Evolutionary conservation across 352 stramenopile genomes (phyloP).

Genomic region (Phytophthora europaea): DNA sequence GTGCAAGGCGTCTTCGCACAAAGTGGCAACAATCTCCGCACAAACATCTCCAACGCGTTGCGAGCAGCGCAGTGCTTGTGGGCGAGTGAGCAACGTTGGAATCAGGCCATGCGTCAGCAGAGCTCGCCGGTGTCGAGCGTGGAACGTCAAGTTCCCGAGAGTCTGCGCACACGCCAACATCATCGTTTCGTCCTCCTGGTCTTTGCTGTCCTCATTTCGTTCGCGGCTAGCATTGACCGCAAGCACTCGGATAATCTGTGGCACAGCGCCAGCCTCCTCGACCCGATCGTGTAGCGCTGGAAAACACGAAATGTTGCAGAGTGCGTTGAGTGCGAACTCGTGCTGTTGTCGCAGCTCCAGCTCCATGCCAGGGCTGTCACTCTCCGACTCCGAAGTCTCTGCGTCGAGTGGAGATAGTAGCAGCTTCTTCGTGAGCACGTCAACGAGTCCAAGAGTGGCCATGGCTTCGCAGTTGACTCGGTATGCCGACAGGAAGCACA

Average conservation of each 20-base stretch:
- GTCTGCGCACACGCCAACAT: slow-evolving; percentile 71
- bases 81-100: slow-evolving; percentile 48
- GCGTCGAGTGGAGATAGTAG: slow-evolving; percentile 29
- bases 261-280: slow-evolving; percentile 61
- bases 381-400: slow-evolving; percentile 4
- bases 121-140: slow-evolving; percentile 61
- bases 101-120: slow-evolving; percentile 72
- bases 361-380: slow-evolving; percentile 42
- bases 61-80: slow-evolving; percentile 49
- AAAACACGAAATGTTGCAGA: slow-evolving; percentile 82
- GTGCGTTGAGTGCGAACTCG: slow-evolving; percentile 76
- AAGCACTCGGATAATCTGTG: slow-evolving; percentile 66
- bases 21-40: slow-evolving; percentile 70
- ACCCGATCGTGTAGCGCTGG: slow-evolving; percentile 77
- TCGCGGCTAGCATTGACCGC: slow-evolving; percentile 21
- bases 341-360: slow-evolving; percentile 71
- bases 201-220: slow-evolving; percentile 8
- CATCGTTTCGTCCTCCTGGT: slow-evolving; percentile 53
- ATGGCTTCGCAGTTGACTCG: slow-evolving; percentile 83
- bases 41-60: slow-evolving; percentile 63
- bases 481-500: slow-evolving; percentile 78
- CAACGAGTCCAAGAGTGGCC: slow-evolving; percentile 67
- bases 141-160: slow-evolving; percentile 78
- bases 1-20: slow-evolving; percentile 72
- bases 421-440: slow-evolving; percentile 76